Evolutionary conservation across 2,329 filamentous ascomycete species (phyloP).

Genomic region (Phaeosphaeriaceae sp.): DNA sequence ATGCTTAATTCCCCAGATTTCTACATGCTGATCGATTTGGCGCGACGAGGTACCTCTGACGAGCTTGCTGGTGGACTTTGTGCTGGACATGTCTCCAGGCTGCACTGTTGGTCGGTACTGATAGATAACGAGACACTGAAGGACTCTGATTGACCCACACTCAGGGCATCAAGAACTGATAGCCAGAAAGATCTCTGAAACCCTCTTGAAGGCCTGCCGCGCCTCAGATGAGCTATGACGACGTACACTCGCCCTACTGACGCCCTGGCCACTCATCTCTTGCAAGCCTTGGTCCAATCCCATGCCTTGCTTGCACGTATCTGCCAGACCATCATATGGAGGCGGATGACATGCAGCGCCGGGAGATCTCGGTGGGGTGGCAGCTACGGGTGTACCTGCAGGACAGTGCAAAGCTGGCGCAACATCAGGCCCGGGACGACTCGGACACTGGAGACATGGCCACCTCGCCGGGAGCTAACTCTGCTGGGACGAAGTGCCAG

Average conservation of each 20-base stretch:
- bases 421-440: constrained; percentile 23
- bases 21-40: constrained; percentile 33
- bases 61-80: neutral
- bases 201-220: neutral
- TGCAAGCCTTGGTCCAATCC: neutral
- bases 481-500: constrained; percentile 30
- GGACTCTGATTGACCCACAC: neutral
- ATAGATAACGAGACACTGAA: neutral
- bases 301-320: neutral
- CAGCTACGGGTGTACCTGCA: constrained; percentile 43
- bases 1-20: constrained; percentile 36
- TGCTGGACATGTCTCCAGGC: constrained; percentile 2
- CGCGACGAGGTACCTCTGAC: constrained; percentile 13
- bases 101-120: neutral
- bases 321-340: neutral
- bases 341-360: constrained; percentile 24
- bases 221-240: neutral
- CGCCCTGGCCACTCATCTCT: neutral
- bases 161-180: neutral
- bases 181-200: neutral
- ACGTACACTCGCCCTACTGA: neutral
- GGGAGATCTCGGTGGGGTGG: constrained; percentile 24
- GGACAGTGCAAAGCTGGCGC: constrained; percentile 28
- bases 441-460: constrained; percentile 23
- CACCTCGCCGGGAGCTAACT: constrained; percentile 36